Conservation (phyloP, 805 yeast genomes). For the Kluyveromyces wickerhamii region DNA sequence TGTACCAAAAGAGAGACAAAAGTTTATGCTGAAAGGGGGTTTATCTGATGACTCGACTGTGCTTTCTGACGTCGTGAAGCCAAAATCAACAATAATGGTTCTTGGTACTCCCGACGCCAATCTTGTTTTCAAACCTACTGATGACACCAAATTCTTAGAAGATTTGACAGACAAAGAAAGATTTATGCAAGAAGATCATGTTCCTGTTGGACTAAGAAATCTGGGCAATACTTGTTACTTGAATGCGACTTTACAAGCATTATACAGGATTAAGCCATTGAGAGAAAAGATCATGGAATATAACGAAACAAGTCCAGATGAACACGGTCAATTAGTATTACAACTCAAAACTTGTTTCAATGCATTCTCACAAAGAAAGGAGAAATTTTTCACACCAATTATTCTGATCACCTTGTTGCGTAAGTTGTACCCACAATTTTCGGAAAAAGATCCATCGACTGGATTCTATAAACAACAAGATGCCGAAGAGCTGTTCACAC, state of each 20-base stretch:
- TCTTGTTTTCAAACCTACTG: constrained; percentile 44
- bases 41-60: constrained; percentile 57
- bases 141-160: constrained; percentile 54
- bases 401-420: constrained; percentile 60
- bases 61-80: constrained; percentile 36
- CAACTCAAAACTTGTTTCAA: constrained; percentile 42
- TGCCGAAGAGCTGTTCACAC: constrained; percentile 93
- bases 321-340: constrained; percentile 35
- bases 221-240: constrained; percentile 95
- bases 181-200: constrained; percentile 32
- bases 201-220: constrained; percentile 88
- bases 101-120: constrained; percentile 81
- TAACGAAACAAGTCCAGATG: constrained; percentile 29
- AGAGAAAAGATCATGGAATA: constrained; percentile 55
- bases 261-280: constrained; percentile 70
- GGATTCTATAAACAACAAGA: constrained; percentile 92
- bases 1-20: constrained; percentile 86
- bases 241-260: constrained; percentile 82
- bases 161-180: constrained; percentile 44
- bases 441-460: constrained; percentile 55
- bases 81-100: constrained; percentile 70
- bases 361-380: constrained; percentile 33
- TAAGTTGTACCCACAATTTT: constrained; percentile 76
- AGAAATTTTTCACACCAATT: constrained; percentile 55
- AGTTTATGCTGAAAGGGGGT: constrained; percentile 83